Evolutionary conservation across 2,329 filamentous ascomycete species (phyloP).

Genomic region (Coniochaeta hoffmannii): DNA sequence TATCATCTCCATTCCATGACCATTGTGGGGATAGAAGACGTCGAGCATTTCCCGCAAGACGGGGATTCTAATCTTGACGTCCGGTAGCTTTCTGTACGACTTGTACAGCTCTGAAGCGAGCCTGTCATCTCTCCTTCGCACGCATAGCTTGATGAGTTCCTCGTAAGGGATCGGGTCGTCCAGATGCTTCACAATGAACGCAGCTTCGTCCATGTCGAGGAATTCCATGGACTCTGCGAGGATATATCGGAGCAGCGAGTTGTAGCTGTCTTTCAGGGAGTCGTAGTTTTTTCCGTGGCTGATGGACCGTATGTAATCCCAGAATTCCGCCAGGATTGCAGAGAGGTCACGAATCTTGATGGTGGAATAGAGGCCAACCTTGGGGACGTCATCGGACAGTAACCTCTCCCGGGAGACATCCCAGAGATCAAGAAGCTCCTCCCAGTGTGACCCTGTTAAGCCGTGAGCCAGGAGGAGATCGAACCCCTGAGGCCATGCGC

Average conservation of each 20-base stretch:
- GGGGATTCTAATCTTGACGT: constrained; percentile 25
- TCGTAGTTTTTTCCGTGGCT: neutral
- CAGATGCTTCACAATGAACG: constrained; percentile 31
- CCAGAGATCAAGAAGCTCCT: constrained; percentile 28
- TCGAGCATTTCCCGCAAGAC: constrained; percentile 39
- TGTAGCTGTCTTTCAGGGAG: neutral
- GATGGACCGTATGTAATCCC: neutral
- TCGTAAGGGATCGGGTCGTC: constrained; percentile 33
- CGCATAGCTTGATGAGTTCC: constrained; percentile 29
- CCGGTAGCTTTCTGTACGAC: constrained; percentile 34
- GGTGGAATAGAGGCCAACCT: neutral
- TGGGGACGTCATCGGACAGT: neutral
- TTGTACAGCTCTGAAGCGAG: constrained; percentile 35
- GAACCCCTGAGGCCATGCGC: constrained; percentile 29
- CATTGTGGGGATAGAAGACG: constrained; percentile 28
- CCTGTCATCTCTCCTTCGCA: constrained; percentile 18
- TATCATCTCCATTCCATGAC: constrained; percentile 34
- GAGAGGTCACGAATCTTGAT: neutral
- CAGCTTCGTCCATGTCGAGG: constrained; percentile 17
- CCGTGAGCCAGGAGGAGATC: constrained; percentile 35
- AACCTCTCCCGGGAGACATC: constrained; percentile 16
- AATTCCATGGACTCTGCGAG: constrained; percentile 9
- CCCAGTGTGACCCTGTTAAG: constrained; percentile 29
- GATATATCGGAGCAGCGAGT: constrained; percentile 10
- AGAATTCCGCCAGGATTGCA: neutral